Evolutionary conservation across 2,329 filamentous ascomycete species (phyloP), one percentile per base, ranked within the genome.

Genomic region (Fonsecaea pugnacius): DNA sequence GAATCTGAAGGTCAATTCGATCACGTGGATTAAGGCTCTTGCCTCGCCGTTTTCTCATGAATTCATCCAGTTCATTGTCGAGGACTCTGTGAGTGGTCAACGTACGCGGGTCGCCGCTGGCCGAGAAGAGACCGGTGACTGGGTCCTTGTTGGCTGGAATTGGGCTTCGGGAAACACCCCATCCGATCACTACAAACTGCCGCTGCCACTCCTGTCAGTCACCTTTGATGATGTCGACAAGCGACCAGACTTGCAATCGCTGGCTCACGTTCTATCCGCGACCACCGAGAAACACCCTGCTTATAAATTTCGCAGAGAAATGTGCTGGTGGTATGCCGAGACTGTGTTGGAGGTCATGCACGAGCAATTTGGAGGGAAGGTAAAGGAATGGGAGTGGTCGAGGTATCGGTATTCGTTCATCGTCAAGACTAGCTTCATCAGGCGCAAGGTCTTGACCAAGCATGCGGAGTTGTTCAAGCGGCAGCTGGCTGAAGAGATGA

Each of bases 241-340:
- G 36, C 32, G 52, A 36, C 69, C 67, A 3, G 60, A 50, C 35
- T 50, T 70, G 33, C 14, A 24, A 6, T 16, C 58, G 27, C 36
- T 70, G 18, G 58, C 67, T 35, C 10, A 67, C 6, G 58, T 69
- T 10, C 55, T 69, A 4, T 46, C 63, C 6, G 58, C 62, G 3
- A 65, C 59, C 4, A 68, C 65, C 18, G 40, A 63, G 27, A 60
- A 50, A 40, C 35, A 48, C 4, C 65, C 62, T 21, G 30, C 57
- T 1, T 70, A 70, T 48, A 67, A 60, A 10, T 61, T 67, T 21
- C 35, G 56, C 10, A 36, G 67, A 51, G 65, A 70, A 50, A 67
- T 67, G 63, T 70, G 69, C 50, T 70, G 67, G 67, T 69, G 67
- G 67, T 70, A 65, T 40, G 63, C 67, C 12, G 69, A 70, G 60